phyloP scores from a whole-genome alignment of 2,329 filamentous ascomycete species.

The Akanthomyces uredinophilus region DNA sequence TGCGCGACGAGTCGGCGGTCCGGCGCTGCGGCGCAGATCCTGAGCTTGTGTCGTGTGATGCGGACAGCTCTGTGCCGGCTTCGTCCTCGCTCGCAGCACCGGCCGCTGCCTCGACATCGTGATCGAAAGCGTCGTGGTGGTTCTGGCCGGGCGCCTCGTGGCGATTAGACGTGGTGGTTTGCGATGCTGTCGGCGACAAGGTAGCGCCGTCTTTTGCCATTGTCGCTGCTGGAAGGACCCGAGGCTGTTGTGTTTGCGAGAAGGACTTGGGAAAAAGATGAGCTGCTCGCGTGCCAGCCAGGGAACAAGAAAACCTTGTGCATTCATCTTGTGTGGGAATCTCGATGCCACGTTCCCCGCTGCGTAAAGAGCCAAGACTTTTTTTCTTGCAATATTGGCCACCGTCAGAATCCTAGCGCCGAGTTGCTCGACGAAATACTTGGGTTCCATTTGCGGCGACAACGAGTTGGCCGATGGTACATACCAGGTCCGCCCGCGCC shows the following conservation, averaged over 20 bases:
- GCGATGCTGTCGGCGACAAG: not conserved
- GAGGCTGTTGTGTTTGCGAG: not conserved
- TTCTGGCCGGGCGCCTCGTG: not conserved
- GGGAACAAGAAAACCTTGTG: no score
- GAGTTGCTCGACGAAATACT: no score
- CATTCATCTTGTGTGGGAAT: no score
- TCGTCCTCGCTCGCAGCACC: not conserved
- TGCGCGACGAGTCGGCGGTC: no score
- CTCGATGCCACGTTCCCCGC: no score
- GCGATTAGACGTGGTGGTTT: not conserved
- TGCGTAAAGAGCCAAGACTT: no score
- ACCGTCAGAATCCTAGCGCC: no score
- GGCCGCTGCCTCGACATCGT: not conserved
- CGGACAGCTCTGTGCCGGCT: not conserved
- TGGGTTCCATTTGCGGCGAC: no score
- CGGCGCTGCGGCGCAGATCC: no score
- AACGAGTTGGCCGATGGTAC: no score
- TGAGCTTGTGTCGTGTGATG: not conserved
- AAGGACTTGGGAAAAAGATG: not conserved
- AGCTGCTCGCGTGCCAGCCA: not conserved
- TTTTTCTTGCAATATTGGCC: no score
- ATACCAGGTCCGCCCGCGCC: no score
- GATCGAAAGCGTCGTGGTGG: not conserved
- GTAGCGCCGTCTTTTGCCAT: not conserved
- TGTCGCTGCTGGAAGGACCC: not conserved